Evolutionary conservation across 2,329 filamentous ascomycete genomes (phyloP).

Genomic region (Teratosphaeria nubilosa): DNA sequence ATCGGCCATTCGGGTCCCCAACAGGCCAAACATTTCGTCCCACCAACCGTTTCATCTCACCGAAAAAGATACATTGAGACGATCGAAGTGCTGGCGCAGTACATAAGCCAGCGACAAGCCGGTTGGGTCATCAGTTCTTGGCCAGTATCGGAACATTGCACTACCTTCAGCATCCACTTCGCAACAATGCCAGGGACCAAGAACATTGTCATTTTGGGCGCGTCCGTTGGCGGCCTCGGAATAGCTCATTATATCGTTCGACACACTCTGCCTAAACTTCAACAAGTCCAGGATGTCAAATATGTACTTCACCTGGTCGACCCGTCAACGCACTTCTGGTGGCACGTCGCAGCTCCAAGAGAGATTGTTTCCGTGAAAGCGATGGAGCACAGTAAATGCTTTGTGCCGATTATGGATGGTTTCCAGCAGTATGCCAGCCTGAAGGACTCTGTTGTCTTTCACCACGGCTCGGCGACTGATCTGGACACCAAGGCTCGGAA

Average conservation of each 20-base stretch:
- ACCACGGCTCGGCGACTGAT: conserved; percentile 39
- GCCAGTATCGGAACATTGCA: not conserved
- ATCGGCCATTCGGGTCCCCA: not conserved
- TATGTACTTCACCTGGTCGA: conserved; percentile 48
- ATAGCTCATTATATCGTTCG: conserved; percentile 45
- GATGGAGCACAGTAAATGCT: conserved; percentile 38
- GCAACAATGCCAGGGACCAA: conserved; percentile 24
- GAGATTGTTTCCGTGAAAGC: conserved; percentile 39
- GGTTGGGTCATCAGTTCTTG: not conserved
- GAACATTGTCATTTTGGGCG: conserved; percentile 44
- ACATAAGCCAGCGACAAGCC: not conserved
- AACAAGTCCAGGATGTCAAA: conserved; percentile 17
- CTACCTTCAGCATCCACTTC: not conserved
- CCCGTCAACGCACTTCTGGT: conserved; percentile 45
- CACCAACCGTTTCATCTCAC: not conserved
- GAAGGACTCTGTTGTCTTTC: conserved; percentile 31
- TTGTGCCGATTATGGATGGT: conserved; percentile 39
- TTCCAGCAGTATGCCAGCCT: conserved; percentile 42
- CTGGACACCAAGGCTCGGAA: conserved; percentile 36
- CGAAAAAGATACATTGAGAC: not conserved
- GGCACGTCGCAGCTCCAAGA: conserved; percentile 43
- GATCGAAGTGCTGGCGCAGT: not conserved
- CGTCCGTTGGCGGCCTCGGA: conserved; percentile 43
- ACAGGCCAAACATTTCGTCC: not conserved
- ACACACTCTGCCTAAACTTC: conserved; percentile 38